Conservation (phyloP, 164 flowering plant species). For the Magnolia sinica region DNA sequence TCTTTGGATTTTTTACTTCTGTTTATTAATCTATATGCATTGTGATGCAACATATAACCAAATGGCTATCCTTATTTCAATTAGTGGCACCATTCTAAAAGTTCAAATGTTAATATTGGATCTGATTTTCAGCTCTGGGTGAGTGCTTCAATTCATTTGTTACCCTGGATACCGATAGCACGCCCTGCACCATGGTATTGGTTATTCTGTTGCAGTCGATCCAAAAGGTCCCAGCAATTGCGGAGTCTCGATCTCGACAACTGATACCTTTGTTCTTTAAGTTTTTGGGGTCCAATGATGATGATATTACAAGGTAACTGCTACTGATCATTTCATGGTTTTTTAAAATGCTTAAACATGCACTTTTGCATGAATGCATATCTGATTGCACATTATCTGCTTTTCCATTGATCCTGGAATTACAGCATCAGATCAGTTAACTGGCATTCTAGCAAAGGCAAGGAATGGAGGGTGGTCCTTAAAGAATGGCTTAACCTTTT, state of each 20-base stretch:
- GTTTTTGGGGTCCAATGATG: slow-evolving; percentile 63
- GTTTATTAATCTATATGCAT: too few species aligned
- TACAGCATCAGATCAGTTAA: slow-evolving; percentile 57
- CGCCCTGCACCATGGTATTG: slow-evolving; percentile 50
- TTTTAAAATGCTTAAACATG: neutral
- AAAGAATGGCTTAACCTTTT: slow-evolving; percentile 84
- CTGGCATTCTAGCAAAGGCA: slow-evolving; percentile 46
- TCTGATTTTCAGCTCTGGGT: slow-evolving; percentile 46
- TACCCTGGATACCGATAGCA: slow-evolving; percentile 43
- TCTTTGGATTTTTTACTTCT: too few species aligned
- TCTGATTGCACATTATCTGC: neutral
- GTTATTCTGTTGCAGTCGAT: slow-evolving; percentile 66
- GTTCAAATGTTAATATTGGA: neutral
- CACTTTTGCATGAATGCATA: neutral
- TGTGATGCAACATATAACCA: too few species aligned
- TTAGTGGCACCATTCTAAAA: too few species aligned
- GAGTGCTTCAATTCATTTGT: slow-evolving; percentile 40
- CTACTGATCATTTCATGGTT: neutral
- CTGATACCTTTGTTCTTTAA: slow-evolving; percentile 66
- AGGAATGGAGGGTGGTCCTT: slow-evolving; percentile 74
- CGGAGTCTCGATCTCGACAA: slow-evolving; percentile 59
- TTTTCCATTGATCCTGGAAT: slow-evolving; percentile 1
- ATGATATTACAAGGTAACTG: slow-evolving; percentile 44
- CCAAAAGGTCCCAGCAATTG: slow-evolving; percentile 53
- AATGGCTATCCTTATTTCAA: too few species aligned